Evolutionary conservation across 1,284 basidiomycete species (phyloP), one percentile per base, ranked within the genome.

Genomic region (Ganoderma multipileum): DNA sequence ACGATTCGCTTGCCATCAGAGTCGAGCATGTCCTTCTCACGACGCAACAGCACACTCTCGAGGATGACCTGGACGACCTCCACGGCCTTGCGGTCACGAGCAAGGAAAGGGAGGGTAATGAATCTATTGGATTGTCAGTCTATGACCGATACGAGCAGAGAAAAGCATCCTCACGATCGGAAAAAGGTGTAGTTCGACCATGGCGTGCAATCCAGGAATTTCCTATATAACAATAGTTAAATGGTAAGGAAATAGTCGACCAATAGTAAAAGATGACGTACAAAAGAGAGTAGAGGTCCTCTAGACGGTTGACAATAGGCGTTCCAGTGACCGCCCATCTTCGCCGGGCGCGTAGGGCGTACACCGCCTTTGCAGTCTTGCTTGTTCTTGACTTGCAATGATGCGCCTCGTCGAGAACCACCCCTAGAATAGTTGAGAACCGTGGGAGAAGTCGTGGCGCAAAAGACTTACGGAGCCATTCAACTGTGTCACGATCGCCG

Each of bases 281-380:
- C 92, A 98, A 81, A 2, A 98, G 83, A 0, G 95, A 96, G 76
- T 94, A 97, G 8, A 99, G 83, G 76, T 99, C 97, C 71, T 98
- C 97, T 5, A 99, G 85, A 61, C 92, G 90, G 78, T 99, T 99
- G 68, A 99, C 95, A 71, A 99, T 99, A 0, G 97, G 97, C 12
- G 97, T 99, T 39, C 96, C 94, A 5, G 96, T 98, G 16, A 98
- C 88, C 5, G 95, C 95, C 97, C 97, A 99, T 71, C 95, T 86
- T 44, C 95, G 85, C 68, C 91, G 85, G 2, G 94, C 93, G 60
- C 87, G 87, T 8, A 99, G 85, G 9, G 93, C 93, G 77, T 93
- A 98, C 61, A 94, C 94, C 1, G 97, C 96, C 74, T 94, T 95
- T 0, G 97, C 95, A 12, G 94, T 94, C 77, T 95, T 93, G 69